Evolutionary conservation across 2,329 filamentous ascomycete genomes (phyloP).

Genomic region (Hysterium pulicare): DNA sequence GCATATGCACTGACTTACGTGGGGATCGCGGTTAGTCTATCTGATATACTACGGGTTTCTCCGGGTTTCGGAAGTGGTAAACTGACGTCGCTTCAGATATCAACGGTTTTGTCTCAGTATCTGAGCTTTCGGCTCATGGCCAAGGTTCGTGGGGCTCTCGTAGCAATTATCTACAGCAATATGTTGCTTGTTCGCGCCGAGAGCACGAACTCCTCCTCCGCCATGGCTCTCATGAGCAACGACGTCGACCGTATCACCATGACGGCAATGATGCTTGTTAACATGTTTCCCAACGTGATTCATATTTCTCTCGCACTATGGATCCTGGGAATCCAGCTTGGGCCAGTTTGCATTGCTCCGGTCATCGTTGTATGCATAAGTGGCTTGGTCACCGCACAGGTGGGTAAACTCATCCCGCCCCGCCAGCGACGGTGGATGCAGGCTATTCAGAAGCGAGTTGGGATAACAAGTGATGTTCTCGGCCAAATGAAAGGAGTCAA

Average conservation of each 20-base stretch:
- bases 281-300: constrained; percentile 44
- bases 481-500: constrained; percentile 53
- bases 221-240: constrained; percentile 3
- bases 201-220: not conserved
- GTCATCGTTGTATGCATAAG: constrained; percentile 38
- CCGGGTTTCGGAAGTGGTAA: too few species aligned
- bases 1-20: not conserved
- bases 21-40: not conserved
- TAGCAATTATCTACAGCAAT: not conserved
- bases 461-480: constrained; percentile 47
- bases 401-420: constrained; percentile 36
- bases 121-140: not conserved
- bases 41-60: too few species aligned
- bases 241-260: constrained; percentile 2
- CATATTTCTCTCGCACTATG: constrained; percentile 47
- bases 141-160: not conserved
- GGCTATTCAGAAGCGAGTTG: constrained; percentile 50
- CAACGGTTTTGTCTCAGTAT: too few species aligned
- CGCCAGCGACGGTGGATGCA: constrained; percentile 49
- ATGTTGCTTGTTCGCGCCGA: not conserved
- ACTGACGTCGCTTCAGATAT: too few species aligned
- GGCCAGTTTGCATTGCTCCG: constrained; percentile 44
- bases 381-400: constrained; percentile 34
- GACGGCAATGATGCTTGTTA: constrained; percentile 13
- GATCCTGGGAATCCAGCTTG: constrained; percentile 41